Evolutionary conservation across 768 basidiomycete genomes (phyloP).

Genomic region (Tricholomella constricta): DNA sequence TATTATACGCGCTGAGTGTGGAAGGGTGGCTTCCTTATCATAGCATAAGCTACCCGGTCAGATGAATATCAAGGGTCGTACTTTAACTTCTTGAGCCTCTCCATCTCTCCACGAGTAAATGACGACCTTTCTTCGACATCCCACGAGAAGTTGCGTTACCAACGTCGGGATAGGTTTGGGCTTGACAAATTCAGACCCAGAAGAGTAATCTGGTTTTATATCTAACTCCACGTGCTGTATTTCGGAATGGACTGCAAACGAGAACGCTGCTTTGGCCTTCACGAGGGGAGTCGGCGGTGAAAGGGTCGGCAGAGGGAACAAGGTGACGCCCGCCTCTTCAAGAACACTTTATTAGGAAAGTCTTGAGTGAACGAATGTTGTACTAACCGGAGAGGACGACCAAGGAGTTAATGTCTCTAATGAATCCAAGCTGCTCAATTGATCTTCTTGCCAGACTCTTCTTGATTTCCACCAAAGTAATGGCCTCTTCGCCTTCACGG

Average conservation of each 20-base stretch:
- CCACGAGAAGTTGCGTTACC: conserved; percentile 79
- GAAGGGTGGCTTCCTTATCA: conserved; percentile 74
- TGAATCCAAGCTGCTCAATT: conserved; percentile 86
- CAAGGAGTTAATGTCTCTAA: conserved; percentile 85
- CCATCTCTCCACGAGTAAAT: conserved; percentile 88
- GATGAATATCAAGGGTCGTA: conserved; percentile 31
- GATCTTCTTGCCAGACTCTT: conserved; percentile 63
- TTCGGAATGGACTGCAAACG: conserved; percentile 73
- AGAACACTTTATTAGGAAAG: not conserved
- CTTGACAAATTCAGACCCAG: conserved; percentile 32
- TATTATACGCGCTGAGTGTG: conserved; percentile 89
- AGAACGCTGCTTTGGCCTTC: conserved; percentile 80
- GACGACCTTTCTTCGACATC: conserved; percentile 83
- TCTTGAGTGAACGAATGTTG: not conserved
- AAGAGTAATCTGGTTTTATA: conserved; percentile 19
- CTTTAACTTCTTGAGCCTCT: conserved; percentile 71
- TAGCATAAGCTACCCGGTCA: not conserved
- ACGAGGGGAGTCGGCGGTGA: conserved; percentile 68
- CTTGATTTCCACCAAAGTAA: conserved; percentile 63
- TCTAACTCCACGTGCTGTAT: conserved; percentile 46
- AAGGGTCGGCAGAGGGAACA: conserved; percentile 77
- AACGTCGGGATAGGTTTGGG: conserved; percentile 58
- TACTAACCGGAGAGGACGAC: conserved; percentile 79
- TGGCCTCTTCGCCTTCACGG: conserved; percentile 29
- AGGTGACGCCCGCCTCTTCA: conserved; percentile 69